Evolutionary conservation across 768 basidiomycete species (phyloP).

Genomic region (Leccinellum albellum): DNA sequence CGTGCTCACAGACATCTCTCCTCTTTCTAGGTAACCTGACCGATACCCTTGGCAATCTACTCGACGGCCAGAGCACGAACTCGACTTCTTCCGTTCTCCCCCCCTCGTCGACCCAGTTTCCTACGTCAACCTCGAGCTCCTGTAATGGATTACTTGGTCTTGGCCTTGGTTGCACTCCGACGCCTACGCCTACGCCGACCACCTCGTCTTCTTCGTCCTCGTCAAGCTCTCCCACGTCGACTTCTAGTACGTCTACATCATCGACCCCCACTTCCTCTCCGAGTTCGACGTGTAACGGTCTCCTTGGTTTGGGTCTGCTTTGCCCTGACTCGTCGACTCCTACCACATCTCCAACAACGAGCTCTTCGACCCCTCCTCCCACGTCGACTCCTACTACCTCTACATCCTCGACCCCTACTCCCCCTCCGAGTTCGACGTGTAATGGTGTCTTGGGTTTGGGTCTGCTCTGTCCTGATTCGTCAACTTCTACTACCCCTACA

Average conservation of each 20-base stretch:
- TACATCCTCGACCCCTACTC: neutral
- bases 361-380: neutral
- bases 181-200: neutral
- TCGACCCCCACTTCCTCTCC: neutral
- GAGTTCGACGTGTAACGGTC: neutral
- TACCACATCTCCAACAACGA: neutral
- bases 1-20: neutral
- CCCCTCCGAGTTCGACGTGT: neutral
- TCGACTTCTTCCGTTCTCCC: constrained; percentile 14
- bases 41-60: neutral
- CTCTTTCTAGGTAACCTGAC: neutral
- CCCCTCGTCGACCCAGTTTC: constrained; percentile 2
- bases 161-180: constrained; percentile 16
- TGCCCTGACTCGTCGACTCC: neutral
- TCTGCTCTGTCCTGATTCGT: neutral
- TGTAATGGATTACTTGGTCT: constrained; percentile 21
- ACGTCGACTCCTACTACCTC: no score
- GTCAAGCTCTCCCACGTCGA: neutral
- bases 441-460: neutral
- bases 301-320: neutral
- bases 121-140: constrained; percentile 1
- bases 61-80: neutral
- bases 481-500: neutral
- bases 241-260: no score
- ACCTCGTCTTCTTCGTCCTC: neutral